Conservation (phyloP, 129 eudicot genomes). For the Lactuca saligna region DNA sequence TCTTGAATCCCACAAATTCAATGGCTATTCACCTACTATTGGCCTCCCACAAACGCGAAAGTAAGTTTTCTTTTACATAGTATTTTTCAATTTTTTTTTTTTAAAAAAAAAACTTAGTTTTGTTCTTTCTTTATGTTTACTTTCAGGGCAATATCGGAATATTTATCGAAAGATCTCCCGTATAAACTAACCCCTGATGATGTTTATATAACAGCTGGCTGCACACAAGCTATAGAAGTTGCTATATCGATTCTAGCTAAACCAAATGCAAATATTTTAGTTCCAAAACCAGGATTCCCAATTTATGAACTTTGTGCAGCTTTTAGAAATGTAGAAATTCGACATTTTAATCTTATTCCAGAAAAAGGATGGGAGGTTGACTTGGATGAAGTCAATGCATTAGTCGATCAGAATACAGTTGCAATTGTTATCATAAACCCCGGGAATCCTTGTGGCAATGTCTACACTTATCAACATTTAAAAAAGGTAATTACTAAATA, state of each 20-base stretch:
- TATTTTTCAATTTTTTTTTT: background rate
- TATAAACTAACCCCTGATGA: slow-evolving; percentile 66
- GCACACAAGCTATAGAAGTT: slow-evolving; percentile 92
- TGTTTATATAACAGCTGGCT: slow-evolving; percentile 85
- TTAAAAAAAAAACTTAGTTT: background rate
- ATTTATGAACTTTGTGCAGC: slow-evolving; percentile 88
- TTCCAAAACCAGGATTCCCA: slow-evolving; percentile 95
- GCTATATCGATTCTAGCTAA: slow-evolving; percentile 64
- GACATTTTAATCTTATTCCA: slow-evolving; percentile 73
- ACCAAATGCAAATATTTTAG: slow-evolving; percentile 79
- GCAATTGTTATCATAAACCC: slow-evolving; percentile 91
- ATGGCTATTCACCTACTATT: slow-evolving; percentile 88
- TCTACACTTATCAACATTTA: slow-evolving; percentile 71
- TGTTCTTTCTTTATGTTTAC: slow-evolving; percentile 2
- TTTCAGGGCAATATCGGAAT: slow-evolving; percentile 83
- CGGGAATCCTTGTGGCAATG: slow-evolving; percentile 99
- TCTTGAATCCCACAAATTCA: slow-evolving; percentile 61
- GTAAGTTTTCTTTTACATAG: slow-evolving; percentile 31
- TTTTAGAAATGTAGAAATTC: slow-evolving; percentile 71
- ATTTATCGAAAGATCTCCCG: slow-evolving; percentile 72
- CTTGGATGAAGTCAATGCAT: slow-evolving; percentile 52
- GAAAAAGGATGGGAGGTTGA: slow-evolving; percentile 83
- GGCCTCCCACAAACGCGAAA: slow-evolving; percentile 90
- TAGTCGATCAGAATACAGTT: slow-evolving; percentile 72
- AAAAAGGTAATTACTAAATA: slow-evolving; percentile 37